Evolutionary conservation across 805 yeast genomes (phyloP), one percentile per base, ranked within the genome.

Genomic region (Torulaspora quercuum): DNA sequence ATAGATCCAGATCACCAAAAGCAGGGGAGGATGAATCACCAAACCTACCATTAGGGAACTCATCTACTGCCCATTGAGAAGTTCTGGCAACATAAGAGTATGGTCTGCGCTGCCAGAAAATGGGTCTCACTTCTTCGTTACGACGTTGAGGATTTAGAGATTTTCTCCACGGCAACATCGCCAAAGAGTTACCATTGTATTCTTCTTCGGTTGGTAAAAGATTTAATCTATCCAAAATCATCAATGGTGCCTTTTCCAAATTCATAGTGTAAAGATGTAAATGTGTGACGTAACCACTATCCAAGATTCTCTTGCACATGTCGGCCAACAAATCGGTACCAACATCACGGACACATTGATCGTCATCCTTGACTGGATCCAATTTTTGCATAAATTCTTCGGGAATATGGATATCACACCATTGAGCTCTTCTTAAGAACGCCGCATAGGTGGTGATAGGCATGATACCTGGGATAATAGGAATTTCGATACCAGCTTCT

Each of bases 21-120:
- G 97, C 97, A 4, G 98, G 98, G 27, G 97, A 92, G 42, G 95
- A 72, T 3, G 97, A 85, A 60, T 92, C 97, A 53, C 98, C 98
- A 89, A 96, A 92, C 67, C 98, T 74, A 43, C 98, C 98, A 62
- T 90, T 92, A 34, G 98, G 98, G 57, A 90, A 92, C 62, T 92
- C 98, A 65, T 92, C 98, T 88, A 44, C 57, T 2, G 59, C 51
- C 61, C 98, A 92, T 39, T 82, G 81, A 16, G 92, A 78, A 6
- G 97, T 90, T 61, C 97, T 75, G 31, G 87, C 75, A 44, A 87
- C 78, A 59, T 90, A 90, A 10, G 95, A 80, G 61, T 82, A 83
- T 53, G 89, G 89, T 68, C 97, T 78, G 61, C 87, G 83, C 59
- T 86, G 83, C 97, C 97, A 90, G 63, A 90, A 90, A 45, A 90